Conservation (phyloP, 2,329 filamentous ascomycete genomes). For the Cercospora sojina region DNA sequence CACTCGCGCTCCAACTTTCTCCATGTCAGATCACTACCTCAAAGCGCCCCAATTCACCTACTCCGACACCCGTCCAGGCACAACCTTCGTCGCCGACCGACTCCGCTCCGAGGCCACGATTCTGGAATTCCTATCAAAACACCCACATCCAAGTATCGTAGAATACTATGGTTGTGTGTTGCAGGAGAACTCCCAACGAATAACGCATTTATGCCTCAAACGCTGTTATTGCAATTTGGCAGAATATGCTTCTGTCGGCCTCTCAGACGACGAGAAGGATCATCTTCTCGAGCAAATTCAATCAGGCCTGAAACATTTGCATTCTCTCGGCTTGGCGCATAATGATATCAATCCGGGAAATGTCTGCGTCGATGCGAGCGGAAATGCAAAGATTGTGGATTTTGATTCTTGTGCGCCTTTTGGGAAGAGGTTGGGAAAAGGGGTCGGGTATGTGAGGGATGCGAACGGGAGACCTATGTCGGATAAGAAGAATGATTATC, state of each 20-base stretch:
- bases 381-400: conserved; percentile 40
- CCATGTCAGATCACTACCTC: conserved; percentile 31
- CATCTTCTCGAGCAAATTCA: conserved; percentile 29
- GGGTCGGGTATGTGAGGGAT: conserved; percentile 21
- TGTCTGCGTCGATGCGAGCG: conserved; percentile 37
- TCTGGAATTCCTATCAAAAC: conserved; percentile 30
- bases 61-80: conserved; percentile 31
- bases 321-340: conserved; percentile 36
- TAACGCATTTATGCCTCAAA: conserved; percentile 35
- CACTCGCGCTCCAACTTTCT: conserved; percentile 23
- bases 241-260: conserved; percentile 25
- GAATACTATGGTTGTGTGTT: conserved; percentile 36
- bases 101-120: conserved; percentile 32
- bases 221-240: conserved; percentile 31
- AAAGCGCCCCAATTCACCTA: conserved; percentile 37
- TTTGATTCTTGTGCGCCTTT: conserved; percentile 40
- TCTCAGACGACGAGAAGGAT: conserved; percentile 24
- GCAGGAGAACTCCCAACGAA: conserved; percentile 25
- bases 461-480: conserved; percentile 19
- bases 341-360: conserved; percentile 33
- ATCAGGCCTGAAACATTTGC: conserved; percentile 38
- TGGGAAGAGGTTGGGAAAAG: conserved; percentile 33
- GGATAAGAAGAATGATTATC: conserved; percentile 26
- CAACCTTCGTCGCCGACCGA: conserved; percentile 35
- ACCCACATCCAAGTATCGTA: conserved; percentile 36